Percentiles rank a stretch among this genome's conserved stretches.
Conservation (phyloP, 116 monocot genomes). For the Trichopus zeylanicus region DNA sequence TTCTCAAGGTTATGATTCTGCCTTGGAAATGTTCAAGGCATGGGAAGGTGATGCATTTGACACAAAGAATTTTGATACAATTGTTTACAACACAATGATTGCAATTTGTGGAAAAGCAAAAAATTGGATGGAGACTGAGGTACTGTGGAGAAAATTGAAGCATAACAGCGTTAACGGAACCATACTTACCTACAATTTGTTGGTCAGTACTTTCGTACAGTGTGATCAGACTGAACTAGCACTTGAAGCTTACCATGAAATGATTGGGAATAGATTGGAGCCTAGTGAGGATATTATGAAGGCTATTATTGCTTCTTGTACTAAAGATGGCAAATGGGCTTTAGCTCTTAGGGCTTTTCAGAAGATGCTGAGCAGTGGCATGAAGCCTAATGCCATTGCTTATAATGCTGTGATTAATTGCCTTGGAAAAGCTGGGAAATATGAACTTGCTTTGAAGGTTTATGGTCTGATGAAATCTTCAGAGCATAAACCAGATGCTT, state of each 20-base stretch:
- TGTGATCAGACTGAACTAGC: conserved; percentile 83
- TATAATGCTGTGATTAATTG: conserved; percentile 90
- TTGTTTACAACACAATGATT: conserved; percentile 94
- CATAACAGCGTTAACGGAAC: conserved; percentile 41
- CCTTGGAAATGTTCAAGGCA: conserved; percentile 52
- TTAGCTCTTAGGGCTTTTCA: conserved; percentile 48
- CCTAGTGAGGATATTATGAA: conserved; percentile 81
- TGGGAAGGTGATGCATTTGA: conserved; percentile 34
- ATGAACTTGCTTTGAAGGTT: conserved; percentile 55
- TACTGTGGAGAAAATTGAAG: conserved; percentile 61
- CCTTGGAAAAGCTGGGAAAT: conserved; percentile 75
- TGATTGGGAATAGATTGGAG: conserved; percentile 48
- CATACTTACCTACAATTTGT: conserved; percentile 55
- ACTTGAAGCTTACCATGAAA: conserved; percentile 67
- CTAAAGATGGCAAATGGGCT: conserved; percentile 77
- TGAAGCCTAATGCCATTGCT: conserved; percentile 55
- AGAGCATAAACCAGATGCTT: conserved; percentile 58
- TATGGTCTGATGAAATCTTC: conserved; percentile 50
- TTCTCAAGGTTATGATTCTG: conserved; percentile 40
- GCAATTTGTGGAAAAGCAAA: conserved; percentile 53
- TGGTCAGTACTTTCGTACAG: conserved; percentile 81
- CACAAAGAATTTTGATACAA: conserved; percentile 44
- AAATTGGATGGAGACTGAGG: conserved; percentile 63
- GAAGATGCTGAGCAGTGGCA: conserved; percentile 49
- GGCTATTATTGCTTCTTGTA: conserved; percentile 72